Evolutionary conservation across 345 rosid species (phyloP), one percentile per base, ranked within the genome.

Genomic region (Xanthoceras sorbifolium): DNA sequence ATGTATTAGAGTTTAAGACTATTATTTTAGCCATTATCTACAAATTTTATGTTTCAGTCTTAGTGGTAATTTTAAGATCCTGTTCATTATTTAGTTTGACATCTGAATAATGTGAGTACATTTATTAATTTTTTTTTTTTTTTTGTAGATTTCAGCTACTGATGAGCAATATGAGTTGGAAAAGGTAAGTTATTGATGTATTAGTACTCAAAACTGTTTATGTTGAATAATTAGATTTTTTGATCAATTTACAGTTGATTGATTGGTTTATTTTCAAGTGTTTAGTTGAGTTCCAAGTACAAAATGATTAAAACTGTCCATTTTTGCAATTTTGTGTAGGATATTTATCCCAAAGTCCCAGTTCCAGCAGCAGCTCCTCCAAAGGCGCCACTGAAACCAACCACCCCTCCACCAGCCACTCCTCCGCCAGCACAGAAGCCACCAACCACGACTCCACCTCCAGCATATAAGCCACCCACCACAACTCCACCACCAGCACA

Each of bases 71-170:
- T 36, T 48, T 48, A n/a, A n/a, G n/a, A n/a, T n/a, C n/a, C n/a
- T n/a, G n/a, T n/a, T n/a, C n/a, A n/a, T n/a, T n/a, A n/a, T 4
- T 17, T 14, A 44, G 38, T 5, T 15, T 42, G 11, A 34, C 77
- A 6, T 67, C 5, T 76, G 59, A n/a, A 54, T 63, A 57, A 20
- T 69, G 4, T 14, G 11, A 22, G 23, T 34, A 6, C 22, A 0
- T 52, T 26, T 54, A n/a, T 10, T 54, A 22, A 14, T 57, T 26
- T 57, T 57, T 9, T 48, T 15, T 11, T 48, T 11, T 48, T 9
- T 63, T 61, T 66, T 74, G 72, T 22, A 87, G 85, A 87, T 74
- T 74, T 79, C 80, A 12, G 67, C 73, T 18, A 52, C 31, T 46
- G 79, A 69, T 50, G 76, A 76, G 36, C 81, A 78, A 66, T 66